Conservation (phyloP, 495 filamentous ascomycete genomes). For the Chaetomidium leptoderma region DNA sequence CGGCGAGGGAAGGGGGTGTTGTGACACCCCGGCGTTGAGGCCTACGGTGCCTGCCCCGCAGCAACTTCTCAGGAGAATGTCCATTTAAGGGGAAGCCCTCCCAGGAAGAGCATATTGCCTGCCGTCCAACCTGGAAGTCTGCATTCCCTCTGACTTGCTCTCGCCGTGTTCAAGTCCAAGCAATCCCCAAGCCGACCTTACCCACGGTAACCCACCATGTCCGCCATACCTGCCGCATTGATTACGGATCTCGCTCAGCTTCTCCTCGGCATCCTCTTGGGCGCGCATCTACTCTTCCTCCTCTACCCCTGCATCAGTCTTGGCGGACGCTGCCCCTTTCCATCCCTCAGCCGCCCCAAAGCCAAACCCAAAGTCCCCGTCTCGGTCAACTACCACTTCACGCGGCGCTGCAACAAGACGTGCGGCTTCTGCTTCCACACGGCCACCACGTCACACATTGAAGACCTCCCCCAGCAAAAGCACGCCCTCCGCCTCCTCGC, state of each 20-base stretch:
- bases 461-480: conserved; percentile 38
- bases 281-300: neutral
- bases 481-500: conserved; percentile 44
- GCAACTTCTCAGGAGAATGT: neutral
- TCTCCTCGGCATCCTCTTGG: neutral
- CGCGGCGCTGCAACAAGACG: conserved; percentile 48
- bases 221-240: too few relatives aligned
- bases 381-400: conserved; percentile 50
- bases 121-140: too few relatives aligned
- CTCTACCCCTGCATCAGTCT: neutral
- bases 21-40: neutral
- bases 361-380: conserved; percentile 30
- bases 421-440: conserved; percentile 60
- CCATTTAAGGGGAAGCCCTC: neutral
- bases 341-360: neutral
- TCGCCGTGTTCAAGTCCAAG: too few relatives aligned
- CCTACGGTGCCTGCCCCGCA: neutral
- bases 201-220: too few relatives aligned
- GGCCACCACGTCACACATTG: conserved; percentile 35
- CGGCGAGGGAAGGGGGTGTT: neutral
- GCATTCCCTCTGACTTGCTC: too few relatives aligned
- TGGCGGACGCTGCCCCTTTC: neutral
- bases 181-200: too few relatives aligned
- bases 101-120: neutral
- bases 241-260: too few relatives aligned